A percentile compares a stretch with the other conserved stretches of the same genome.
Evolutionary conservation across 371 early-diverging fungal species (phyloP).

Genomic region (Haplosporangium sp.): DNA sequence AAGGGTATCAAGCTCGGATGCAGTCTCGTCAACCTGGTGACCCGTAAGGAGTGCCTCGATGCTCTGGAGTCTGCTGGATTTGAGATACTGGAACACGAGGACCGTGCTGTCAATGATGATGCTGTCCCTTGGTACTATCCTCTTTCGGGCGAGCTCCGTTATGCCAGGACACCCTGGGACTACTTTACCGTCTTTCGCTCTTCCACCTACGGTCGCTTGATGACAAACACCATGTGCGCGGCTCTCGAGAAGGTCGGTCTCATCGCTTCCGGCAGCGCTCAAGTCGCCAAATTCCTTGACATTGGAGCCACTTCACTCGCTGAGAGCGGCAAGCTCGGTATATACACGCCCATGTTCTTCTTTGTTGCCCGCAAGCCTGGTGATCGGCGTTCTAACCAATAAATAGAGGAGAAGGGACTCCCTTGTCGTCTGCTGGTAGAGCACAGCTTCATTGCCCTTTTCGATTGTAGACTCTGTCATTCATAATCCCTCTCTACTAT

Average conservation of each 20-base stretch:
- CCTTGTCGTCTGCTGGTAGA: too few species aligned
- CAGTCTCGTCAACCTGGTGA: constrained; percentile 86
- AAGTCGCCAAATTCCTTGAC: constrained; percentile 83
- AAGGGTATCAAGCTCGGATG: constrained; percentile 87
- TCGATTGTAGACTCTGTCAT: too few species aligned
- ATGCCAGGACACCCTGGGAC: constrained; percentile 72
- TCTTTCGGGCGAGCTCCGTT: constrained; percentile 71
- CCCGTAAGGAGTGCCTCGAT: constrained; percentile 72
- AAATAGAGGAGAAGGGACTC: too few species aligned
- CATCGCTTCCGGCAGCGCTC: constrained; percentile 84
- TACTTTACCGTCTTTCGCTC: constrained; percentile 64
- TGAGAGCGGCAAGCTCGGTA: constrained; percentile 75
- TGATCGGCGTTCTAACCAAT: too few species aligned
- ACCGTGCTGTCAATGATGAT: constrained; percentile 75
- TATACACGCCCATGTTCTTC: constrained; percentile 96
- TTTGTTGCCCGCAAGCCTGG: constrained; percentile 91
- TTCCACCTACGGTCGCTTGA: constrained; percentile 52
- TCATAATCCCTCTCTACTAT: too few species aligned
- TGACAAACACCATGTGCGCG: constrained; percentile 55
- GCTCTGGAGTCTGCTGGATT: constrained; percentile 89
- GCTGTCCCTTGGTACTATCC: constrained; percentile 86
- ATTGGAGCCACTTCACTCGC: constrained; percentile 85
- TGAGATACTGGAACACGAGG: constrained; percentile 76
- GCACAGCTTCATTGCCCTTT: too few species aligned
- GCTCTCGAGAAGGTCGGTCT: constrained; percentile 82